These are phyloP conservation scores for Gloeopeniophorella convolvens DNA, from an alignment of 768 basidiomycete genomes.

Conservation along the genomic window DNA sequence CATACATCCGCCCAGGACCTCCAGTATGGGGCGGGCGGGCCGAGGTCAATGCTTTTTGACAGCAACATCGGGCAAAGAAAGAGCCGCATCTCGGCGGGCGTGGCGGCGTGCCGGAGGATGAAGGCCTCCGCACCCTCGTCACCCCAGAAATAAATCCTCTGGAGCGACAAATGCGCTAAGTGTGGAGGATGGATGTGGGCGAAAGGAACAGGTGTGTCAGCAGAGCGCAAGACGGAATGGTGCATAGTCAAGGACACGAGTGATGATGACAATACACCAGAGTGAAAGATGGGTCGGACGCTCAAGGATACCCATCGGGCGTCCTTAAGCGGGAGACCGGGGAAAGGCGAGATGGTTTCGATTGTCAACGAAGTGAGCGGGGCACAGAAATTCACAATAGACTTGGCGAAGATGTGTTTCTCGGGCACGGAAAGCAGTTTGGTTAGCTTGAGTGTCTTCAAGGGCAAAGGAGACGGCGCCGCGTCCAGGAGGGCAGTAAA, in stretches of 20 bases:
- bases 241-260: conserved; percentile 7
- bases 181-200: not conserved
- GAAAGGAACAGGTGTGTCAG: not conserved
- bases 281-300: not conserved
- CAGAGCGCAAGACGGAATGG: not conserved
- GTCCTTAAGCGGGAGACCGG: not conserved
- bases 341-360: not conserved
- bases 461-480: not conserved
- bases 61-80: conserved; percentile 6
- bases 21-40: not conserved
- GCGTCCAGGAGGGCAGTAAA: conserved; percentile 3
- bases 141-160: conserved; percentile 1
- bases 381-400: not conserved
- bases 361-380: not conserved
- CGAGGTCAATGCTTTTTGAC: not conserved
- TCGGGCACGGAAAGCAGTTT: conserved; percentile 1
- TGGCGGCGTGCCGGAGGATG: conserved; percentile 6
- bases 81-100: not conserved
- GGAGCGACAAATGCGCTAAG: conserved; percentile 1
- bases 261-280: not conserved
- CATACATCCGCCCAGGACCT: conserved; percentile 11
- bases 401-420: not conserved
- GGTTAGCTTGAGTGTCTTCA: not conserved
- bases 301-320: not conserved
- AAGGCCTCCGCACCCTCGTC: not conserved